Base-by-base conservation (phyloP, 805 yeast genomes). In the Saccharomycopsis sp. region DNA sequence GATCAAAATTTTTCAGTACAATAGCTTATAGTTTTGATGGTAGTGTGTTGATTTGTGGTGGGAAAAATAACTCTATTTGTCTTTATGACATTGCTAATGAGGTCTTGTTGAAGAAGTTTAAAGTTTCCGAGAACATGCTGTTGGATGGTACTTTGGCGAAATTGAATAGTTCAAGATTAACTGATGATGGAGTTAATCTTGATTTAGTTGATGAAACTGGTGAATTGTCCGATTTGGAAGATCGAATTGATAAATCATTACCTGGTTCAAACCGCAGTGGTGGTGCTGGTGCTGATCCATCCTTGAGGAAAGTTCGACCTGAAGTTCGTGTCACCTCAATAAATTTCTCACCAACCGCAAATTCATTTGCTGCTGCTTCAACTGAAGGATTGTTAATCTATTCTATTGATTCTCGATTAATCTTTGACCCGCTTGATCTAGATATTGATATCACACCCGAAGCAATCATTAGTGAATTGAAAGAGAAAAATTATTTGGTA, bases 371-470 rank as follows among this genome's bases (percentile, higher is more conserved):
- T 1, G 95, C 95, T 34, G 93, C 96, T 0, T 81, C 96, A 0
- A 93, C 98, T 0, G 97, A 90, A 61, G 98, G 98, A 6, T 66
- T 93, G 38, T 67, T 88, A 45, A 68, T 93, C 1, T 93, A 75
- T 60, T 81, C 95, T 1, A 75, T 88, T 32, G 94, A 90, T 61
- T 80, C 79, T 40, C 66, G 75, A 8, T 64, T 81, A 40, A 66
- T 80, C 23, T 93, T 93, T 59, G 98, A 93, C 67, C 98, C 98
- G 27, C 86, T 86, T 59, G 97, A 93, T 61, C 71, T 93, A 58
- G 97, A 90, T 59, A 69, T 88, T 38, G 97, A 93, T 55, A 78
- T 90, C 23, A 93, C 98, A 0, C 94, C 96, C 1, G 84, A 77
- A 38, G 67, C 84, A 4, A 81, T 88, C 0, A 47, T 77, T 27